Evolutionary conservation across 371 early-diverging fungal genomes (phyloP).

Genomic region (Thermomucor indicae-seudaticae): DNA sequence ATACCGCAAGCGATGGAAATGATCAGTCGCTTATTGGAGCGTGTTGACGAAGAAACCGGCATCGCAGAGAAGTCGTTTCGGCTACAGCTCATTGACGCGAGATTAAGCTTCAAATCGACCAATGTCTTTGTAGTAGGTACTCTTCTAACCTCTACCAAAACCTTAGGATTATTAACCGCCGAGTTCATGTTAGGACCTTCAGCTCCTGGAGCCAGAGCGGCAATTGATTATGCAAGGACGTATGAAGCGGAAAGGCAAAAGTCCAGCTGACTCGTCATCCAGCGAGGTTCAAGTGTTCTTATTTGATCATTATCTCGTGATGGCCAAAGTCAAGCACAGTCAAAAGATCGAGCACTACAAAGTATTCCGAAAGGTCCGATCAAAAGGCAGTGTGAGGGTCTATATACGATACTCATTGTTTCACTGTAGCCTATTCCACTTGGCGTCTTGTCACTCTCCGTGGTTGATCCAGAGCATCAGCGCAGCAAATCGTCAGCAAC

Average conservation of each 20-base stretch:
- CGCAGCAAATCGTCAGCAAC: too few relatives aligned
- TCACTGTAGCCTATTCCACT: constrained; percentile 28
- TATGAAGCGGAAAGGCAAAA: constrained; percentile 63
- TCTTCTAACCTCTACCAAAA: background rate
- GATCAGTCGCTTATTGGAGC: constrained; percentile 66
- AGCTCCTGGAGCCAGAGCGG: constrained; percentile 67
- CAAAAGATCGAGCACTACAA: constrained; percentile 26
- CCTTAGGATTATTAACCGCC: background rate
- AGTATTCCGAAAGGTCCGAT: constrained; percentile 23
- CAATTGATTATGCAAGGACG: constrained; percentile 74
- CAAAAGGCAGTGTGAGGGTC: background rate
- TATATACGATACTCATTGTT: constrained; percentile 49
- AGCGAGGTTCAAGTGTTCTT: constrained; percentile 77
- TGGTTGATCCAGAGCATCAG: constrained; percentile 6
- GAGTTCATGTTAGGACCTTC: constrained; percentile 57
- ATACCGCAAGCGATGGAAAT: constrained; percentile 62
- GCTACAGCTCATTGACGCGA: constrained; percentile 37
- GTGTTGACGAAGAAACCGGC: constrained; percentile 83
- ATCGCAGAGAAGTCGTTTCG: constrained; percentile 75
- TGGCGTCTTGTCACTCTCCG: constrained; percentile 9
- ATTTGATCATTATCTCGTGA: constrained; percentile 84
- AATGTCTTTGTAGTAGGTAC: constrained; percentile 22
- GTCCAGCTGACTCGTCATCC: constrained; percentile 53
- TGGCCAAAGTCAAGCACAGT: constrained; percentile 59
- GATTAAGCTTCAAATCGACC: constrained; percentile 22